Percentiles rank a stretch among this genome's conserved stretches.
Conservation (phyloP, 768 basidiomycete species). For the Rhizopogon roseolus region DNA sequence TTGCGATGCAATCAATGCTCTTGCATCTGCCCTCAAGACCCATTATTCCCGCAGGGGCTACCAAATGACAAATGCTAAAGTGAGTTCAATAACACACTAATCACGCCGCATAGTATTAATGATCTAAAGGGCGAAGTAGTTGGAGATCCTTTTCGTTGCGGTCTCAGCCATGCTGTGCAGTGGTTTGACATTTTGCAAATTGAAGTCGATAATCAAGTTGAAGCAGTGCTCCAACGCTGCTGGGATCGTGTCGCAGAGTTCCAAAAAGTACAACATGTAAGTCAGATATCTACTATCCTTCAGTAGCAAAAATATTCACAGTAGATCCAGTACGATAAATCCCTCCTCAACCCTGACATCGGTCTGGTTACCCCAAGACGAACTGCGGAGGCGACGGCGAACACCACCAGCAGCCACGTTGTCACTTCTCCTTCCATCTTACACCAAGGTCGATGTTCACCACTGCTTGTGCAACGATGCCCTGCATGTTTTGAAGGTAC, state of each 20-base stretch:
- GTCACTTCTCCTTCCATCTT: not conserved
- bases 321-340: no score
- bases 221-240: constrained; percentile 6
- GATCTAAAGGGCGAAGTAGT: constrained; percentile 16
- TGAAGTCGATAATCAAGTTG: constrained; percentile 10
- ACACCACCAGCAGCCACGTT: no score
- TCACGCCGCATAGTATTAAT: constrained; percentile 4
- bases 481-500: constrained; percentile 26
- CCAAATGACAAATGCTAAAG: not conserved
- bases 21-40: not conserved
- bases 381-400: no score
- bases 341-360: not conserved
- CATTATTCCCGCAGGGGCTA: constrained; percentile 11
- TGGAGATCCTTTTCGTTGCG: constrained; percentile 26
- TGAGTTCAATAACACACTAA: constrained; percentile 11
- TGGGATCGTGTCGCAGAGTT: not conserved
- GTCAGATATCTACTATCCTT: no score
- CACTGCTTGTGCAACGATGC: constrained; percentile 16
- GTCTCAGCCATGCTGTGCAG: constrained; percentile 19
- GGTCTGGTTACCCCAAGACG: no score
- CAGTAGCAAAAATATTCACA: no score
- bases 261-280: not conserved
- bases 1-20: constrained; percentile 22
- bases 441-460: not conserved
- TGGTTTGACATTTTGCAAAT: constrained; percentile 23